These are phyloP conservation scores for Carex littledalei DNA, from an alignment of 176 grass and related monocot genomes.

Conservation along the genomic window DNA sequence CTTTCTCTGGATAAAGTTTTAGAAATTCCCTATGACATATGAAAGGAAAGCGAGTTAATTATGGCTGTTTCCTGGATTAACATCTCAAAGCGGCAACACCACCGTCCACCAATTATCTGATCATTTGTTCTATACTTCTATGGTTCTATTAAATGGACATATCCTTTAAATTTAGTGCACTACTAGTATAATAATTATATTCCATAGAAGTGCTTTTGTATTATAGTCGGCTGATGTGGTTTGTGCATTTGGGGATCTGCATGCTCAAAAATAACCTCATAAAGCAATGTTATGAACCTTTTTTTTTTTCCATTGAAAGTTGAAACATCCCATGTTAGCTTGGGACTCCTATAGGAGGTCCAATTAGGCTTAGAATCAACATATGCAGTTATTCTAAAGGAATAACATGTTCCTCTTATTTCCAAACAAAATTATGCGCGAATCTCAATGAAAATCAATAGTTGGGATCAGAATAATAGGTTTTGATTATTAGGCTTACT, in stretches of 20 bases:
- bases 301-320: neutral
- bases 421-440: too few relatives aligned
- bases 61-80: neutral
- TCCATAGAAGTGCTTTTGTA: neutral
- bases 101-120: constrained; percentile 2
- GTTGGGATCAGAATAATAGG: too few relatives aligned
- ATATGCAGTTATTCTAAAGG: too few relatives aligned
- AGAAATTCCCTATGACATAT: neutral
- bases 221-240: neutral
- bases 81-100: constrained; percentile 1
- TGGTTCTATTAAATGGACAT: neutral
- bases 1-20: neutral
- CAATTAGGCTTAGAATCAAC: too few relatives aligned
- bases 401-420: too few relatives aligned
- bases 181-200: neutral
- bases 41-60: neutral
- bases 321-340: neutral
- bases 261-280: neutral
- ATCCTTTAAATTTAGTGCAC: neutral
- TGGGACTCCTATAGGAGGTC: neutral
- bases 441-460: too few relatives aligned
- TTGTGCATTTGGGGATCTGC: neutral
- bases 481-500: too few relatives aligned
- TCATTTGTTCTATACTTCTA: neutral
- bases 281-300: neutral